These are phyloP conservation scores for Agaricus blazei DNA, from an alignment of 768 basidiomycete species.

Conservation along the genomic window DNA sequence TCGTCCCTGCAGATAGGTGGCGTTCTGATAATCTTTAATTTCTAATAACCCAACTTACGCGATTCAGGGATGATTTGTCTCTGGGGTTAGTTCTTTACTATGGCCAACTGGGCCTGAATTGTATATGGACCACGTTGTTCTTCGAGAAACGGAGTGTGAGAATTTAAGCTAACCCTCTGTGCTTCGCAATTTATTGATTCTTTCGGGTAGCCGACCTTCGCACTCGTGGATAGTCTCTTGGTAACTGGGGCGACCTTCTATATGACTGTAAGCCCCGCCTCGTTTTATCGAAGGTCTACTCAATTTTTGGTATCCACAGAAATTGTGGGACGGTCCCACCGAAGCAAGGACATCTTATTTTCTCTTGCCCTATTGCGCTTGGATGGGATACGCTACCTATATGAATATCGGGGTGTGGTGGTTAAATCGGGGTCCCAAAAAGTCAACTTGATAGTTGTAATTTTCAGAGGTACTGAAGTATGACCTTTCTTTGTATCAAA, in stretches of 20 bases:
- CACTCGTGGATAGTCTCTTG: conserved; percentile 48
- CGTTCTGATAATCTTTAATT: conserved; percentile 6
- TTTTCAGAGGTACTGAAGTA: not conserved
- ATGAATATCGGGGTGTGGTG: conserved; percentile 64
- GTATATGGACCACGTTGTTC: conserved; percentile 62
- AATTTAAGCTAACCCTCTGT: not conserved
- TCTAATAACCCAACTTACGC: not conserved
- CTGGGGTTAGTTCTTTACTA: conserved; percentile 55
- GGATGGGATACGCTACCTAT: conserved; percentile 64
- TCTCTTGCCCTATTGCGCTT: conserved; percentile 61
- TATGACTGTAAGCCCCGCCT: conserved; percentile 43
- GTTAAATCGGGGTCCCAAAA: conserved; percentile 31
- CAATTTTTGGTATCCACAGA: conserved; percentile 21
- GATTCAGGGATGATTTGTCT: conserved; percentile 33
- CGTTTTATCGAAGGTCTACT: too few species aligned
- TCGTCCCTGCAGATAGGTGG: conserved; percentile 37
- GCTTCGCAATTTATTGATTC: not conserved
- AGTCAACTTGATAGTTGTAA: not conserved
- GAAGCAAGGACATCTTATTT: conserved; percentile 46
- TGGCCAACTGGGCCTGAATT: conserved; percentile 53
- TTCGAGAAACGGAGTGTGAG: conserved; percentile 45
- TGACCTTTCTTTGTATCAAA: too few species aligned
- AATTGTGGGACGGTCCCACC: conserved; percentile 43
- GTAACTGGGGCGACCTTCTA: conserved; percentile 50
- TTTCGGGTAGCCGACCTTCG: conserved; percentile 41